phyloP scores from a whole-genome alignment of 1,284 basidiomycete species.

The Ganoderma boninense region DNA sequence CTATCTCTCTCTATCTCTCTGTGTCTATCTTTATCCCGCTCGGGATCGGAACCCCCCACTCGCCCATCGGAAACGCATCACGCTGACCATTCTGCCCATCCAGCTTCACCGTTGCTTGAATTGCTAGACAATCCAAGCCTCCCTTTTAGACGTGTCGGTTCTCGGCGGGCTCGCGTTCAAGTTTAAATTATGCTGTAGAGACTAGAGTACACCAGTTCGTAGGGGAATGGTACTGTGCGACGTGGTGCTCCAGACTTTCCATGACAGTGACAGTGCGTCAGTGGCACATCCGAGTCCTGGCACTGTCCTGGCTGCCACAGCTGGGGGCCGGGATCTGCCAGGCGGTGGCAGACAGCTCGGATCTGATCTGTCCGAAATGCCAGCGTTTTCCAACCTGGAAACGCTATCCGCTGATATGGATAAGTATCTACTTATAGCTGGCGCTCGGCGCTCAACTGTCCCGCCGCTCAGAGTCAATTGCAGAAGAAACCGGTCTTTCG shows the following conservation, averaged over 20 bases:
- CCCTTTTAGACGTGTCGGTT: background rate
- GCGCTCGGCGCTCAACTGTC: background rate
- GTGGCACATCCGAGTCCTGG: too few relatives aligned
- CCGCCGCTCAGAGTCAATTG: too few relatives aligned
- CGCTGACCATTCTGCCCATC: background rate
- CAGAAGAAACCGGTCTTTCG: background rate
- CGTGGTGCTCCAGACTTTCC: background rate
- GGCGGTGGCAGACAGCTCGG: too few relatives aligned
- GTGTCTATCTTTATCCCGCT: too few relatives aligned
- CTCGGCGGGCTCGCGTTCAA: background rate
- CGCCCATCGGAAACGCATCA: too few relatives aligned
- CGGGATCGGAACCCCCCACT: too few relatives aligned
- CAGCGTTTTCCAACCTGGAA: background rate
- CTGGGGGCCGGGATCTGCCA: too few relatives aligned
- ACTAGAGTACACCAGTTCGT: conserved; percentile 3
- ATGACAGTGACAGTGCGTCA: too few relatives aligned
- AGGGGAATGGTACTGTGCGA: conserved; percentile 6
- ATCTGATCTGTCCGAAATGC: too few relatives aligned
- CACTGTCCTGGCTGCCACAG: too few relatives aligned
- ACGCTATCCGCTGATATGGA: background rate
- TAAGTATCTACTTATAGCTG: too few relatives aligned
- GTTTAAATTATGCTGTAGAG: conserved; percentile 1
- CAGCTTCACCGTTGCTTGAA: conserved; percentile 25
- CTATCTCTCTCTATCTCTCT: too few relatives aligned
- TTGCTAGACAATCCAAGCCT: conserved; percentile 6